phyloP scores from a whole-genome alignment of 208 protist species.

The Leishmania lainsoni region DNA sequence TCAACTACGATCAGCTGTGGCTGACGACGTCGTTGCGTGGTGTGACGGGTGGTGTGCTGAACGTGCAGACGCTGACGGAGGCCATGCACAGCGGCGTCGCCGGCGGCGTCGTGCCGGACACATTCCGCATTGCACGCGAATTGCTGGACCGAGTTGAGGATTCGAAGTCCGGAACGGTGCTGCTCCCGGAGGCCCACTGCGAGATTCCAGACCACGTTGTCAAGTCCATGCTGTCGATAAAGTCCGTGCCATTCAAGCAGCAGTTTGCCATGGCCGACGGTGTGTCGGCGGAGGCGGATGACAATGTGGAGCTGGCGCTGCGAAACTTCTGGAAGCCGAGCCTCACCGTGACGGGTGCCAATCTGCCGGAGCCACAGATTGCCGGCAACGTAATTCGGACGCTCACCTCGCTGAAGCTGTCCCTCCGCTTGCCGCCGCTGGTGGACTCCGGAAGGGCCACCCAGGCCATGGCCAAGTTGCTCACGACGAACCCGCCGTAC shows the following conservation, averaged over 20 bases:
- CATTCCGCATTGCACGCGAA: slow-evolving; percentile 92
- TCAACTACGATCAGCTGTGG: slow-evolving; percentile 96
- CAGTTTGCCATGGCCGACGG: slow-evolving; percentile 55
- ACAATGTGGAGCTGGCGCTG: slow-evolving; percentile 86
- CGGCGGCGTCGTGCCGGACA: slow-evolving; percentile 95
- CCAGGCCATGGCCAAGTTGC: slow-evolving; percentile 60
- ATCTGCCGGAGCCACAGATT: slow-evolving; percentile 76
- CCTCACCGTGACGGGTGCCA: slow-evolving; percentile 91
- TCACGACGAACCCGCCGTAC: slow-evolving; percentile 92
- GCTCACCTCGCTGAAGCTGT: slow-evolving; percentile 90
- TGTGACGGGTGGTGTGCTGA: slow-evolving; percentile 83
- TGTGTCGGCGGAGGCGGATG: slow-evolving; percentile 38
- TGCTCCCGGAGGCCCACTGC: slow-evolving; percentile 82
- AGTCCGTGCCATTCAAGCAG: slow-evolving; percentile 63
- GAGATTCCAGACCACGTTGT: slow-evolving; percentile 83
- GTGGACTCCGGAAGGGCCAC: slow-evolving; percentile 58
- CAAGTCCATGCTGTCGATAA: slow-evolving; percentile 65
- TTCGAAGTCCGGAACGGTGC: slow-evolving; percentile 88
- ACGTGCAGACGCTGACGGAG: slow-evolving; percentile 83
- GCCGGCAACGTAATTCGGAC: slow-evolving; percentile 95
- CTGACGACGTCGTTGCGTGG: slow-evolving; percentile 95
- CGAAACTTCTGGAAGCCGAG: slow-evolving; percentile 94
- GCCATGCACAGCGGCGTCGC: slow-evolving; percentile 93
- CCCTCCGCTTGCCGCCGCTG: slow-evolving; percentile 91
- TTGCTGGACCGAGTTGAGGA: slow-evolving; percentile 94